Conservation (phyloP, 805 yeast genomes). For the Yamadazyma insecticola region DNA sequence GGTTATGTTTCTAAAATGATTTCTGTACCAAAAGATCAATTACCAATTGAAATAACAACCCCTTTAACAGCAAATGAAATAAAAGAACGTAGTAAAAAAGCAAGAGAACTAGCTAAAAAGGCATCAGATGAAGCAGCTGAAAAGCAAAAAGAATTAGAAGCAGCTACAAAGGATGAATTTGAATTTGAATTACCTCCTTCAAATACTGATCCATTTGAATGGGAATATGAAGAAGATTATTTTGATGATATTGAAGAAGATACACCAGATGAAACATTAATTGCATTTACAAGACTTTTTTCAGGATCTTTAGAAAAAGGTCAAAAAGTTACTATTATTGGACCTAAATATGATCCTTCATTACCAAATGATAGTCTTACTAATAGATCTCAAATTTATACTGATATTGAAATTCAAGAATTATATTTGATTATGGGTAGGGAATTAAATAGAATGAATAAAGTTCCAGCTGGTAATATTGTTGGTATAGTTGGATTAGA, state of each 20-base stretch:
- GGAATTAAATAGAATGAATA: conserved; percentile 70
- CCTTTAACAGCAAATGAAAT: conserved; percentile 51
- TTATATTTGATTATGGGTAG: conserved; percentile 88
- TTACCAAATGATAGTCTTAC: conserved; percentile 25
- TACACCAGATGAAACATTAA: conserved; percentile 57
- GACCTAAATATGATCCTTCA: conserved; percentile 81
- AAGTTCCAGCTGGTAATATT: conserved; percentile 91
- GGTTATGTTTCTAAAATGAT: conserved; percentile 89
- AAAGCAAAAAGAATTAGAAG: conserved; percentile 15
- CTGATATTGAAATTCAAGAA: conserved; percentile 59
- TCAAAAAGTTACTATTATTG: conserved; percentile 68
- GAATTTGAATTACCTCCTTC: conserved; percentile 22
- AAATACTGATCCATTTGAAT: conserved; percentile 35
- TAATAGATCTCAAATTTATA: conserved; percentile 49
- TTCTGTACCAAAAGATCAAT: conserved; percentile 75
- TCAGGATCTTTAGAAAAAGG: conserved; percentile 81
- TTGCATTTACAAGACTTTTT: conserved; percentile 86
- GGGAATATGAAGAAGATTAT: conserved; percentile 48
- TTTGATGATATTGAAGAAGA: conserved; percentile 42
- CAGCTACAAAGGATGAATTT: conserved; percentile 14
- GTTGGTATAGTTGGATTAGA: conserved; percentile 93
- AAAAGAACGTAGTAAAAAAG: conserved; percentile 56
- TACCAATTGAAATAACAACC: conserved; percentile 51
- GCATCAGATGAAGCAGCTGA: conserved; percentile 56
- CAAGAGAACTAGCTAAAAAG: conserved; percentile 61